Base-by-base conservation (phyloP, 2,329 filamentous ascomycete genomes). In the Colletotrichum cordylinicola region DNA sequence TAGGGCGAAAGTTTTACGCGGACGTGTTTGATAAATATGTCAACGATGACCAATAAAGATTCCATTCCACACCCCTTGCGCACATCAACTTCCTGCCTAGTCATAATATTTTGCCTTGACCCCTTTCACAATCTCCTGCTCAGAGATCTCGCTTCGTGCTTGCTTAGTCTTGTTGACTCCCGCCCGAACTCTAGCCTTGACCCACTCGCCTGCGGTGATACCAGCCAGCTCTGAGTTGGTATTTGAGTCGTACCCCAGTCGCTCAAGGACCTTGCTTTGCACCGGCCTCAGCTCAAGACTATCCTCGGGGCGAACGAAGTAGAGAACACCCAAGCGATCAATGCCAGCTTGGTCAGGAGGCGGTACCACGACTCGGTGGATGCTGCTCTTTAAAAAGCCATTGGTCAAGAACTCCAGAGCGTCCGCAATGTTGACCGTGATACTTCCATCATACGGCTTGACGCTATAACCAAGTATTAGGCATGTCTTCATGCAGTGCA, bases 361-460 rank as follows among this genome's bases (percentile, higher is more conserved):
- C 3, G 87, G 87, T 0, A 82, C 84, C 1, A 86, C 83, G 3
- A 87, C 86, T 16, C 86, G 82, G 71, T 88, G 86, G 27, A 87
- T 83, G 70, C 84, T 86, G 75, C 84, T 86, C 80, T 86, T 87
- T 3, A 88, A 78, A 75, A 87, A 87, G 2, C 87, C 86, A 48
- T 84, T 82, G 7, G 88, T 89, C 39, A 89, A 82, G 52, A 88
- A 87, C 18, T 88, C 85, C 70, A 90, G 81, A 5, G 86, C 84
- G 80, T 90, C 89, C 15, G 87, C 88, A 1, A 87, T 85, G 76
- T 90, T 91, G 72, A 90, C 87, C 1, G 87, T 88, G 68, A 91
- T 90, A n/a, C 85, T 88, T 1, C 85, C 87, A 15, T 86, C 84
- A 62, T 87, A 83, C 1, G 88, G 87, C 64, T 83, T 82, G 4